Evolutionary conservation across 352 stramenopile species (phyloP).

Genomic region (Pythium rhizo-oryzae): DNA sequence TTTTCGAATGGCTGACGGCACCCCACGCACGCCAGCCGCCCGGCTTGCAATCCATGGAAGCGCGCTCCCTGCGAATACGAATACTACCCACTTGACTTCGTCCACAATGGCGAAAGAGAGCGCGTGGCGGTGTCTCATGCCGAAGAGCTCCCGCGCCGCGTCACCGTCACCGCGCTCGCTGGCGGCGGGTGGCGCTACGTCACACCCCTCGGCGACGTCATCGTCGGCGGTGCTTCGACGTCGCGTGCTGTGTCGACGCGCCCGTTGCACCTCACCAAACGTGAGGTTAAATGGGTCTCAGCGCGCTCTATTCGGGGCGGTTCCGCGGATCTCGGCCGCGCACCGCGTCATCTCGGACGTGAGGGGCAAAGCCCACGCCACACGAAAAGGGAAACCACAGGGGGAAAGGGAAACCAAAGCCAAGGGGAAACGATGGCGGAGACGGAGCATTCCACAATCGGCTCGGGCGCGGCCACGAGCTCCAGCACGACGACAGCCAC

Average conservation of each 20-base stretch:
- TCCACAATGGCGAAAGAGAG: not conserved
- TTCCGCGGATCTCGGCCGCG: not conserved
- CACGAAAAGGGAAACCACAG: not conserved
- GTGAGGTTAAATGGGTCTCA: conserved; percentile 20
- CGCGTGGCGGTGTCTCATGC: not conserved
- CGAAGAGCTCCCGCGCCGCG: not conserved
- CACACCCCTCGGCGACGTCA: conserved; percentile 22
- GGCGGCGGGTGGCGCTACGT: not conserved
- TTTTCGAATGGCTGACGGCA: conserved; percentile 13
- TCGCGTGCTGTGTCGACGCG: conserved; percentile 17
- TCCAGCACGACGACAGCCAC: not conserved
- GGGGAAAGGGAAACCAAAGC: not conserved
- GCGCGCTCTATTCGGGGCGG: conserved; percentile 8
- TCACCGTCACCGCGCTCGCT: not conserved
- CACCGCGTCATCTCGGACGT: conserved; percentile 5
- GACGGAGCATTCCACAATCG: conserved; percentile 32
- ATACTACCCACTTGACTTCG: not conserved
- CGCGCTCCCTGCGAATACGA: not conserved
- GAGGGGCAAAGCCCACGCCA: not conserved
- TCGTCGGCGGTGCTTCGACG: conserved; percentile 12
- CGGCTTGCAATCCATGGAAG: not conserved
- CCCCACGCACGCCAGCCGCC: not conserved
- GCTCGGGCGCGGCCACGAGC: not conserved
- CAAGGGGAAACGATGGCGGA: not conserved
- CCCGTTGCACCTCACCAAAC: conserved; percentile 24